These are phyloP conservation scores for Amylocarpus encephaloides DNA, from an alignment of 2,329 filamentous ascomycete genomes.

Conservation along the genomic window DNA sequence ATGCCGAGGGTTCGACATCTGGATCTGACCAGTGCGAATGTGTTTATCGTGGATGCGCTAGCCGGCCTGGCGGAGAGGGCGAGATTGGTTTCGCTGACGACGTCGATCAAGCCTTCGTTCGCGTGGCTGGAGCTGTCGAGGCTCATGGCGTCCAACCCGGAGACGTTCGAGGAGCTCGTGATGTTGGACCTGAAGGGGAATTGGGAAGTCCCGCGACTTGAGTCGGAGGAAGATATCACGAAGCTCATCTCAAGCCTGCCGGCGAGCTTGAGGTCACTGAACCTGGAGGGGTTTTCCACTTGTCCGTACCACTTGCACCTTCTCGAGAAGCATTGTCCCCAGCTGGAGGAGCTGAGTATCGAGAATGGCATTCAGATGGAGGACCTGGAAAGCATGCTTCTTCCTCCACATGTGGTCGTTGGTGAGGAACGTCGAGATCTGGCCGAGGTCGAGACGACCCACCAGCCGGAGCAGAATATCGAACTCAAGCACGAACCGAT, in stretches of 20 bases:
- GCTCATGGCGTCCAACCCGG: neutral
- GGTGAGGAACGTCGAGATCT: neutral
- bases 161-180: neutral
- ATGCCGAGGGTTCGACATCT: slow-evolving; percentile 3
- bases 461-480: neutral
- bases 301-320: neutral
- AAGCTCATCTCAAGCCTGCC: neutral
- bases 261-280: neutral
- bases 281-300: neutral
- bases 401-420: neutral
- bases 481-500: slow-evolving; percentile 1
- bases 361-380: neutral
- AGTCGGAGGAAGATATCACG: neutral
- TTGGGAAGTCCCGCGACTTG: neutral
- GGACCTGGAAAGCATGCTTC: slow-evolving; percentile 1
- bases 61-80: too few relatives aligned
- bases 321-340: neutral
- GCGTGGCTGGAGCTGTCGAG: neutral
- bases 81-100: too few relatives aligned
- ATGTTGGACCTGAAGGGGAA: neutral
- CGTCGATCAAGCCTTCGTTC: neutral
- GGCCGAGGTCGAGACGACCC: too few relatives aligned
- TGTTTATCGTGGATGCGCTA: neutral
- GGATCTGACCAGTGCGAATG: neutral
- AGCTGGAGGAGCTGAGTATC: slow-evolving; percentile 2